A percentile compares a stretch with the other conserved stretches of the same genome.
phyloP scores from a whole-genome alignment of 768 basidiomycete genomes.

The Xerocomellus dryophilus region DNA sequence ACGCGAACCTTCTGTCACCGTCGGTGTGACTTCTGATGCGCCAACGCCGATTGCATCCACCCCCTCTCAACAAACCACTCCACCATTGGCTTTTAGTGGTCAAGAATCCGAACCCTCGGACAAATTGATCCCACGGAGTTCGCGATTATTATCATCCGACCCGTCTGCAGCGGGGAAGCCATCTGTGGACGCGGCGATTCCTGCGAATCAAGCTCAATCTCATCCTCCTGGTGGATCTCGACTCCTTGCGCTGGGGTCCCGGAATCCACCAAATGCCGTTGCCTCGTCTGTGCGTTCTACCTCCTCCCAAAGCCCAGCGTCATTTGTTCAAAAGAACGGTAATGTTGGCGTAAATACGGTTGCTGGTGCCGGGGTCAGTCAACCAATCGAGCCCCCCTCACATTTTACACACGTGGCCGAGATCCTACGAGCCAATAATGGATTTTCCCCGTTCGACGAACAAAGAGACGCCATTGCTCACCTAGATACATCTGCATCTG shows the following conservation, averaged over 20 bases:
- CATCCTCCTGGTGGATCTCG: constrained; percentile 42
- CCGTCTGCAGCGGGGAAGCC: constrained; percentile 14
- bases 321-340: constrained; percentile 26
- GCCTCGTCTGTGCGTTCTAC: constrained; percentile 15
- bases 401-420: constrained; percentile 13
- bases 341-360: constrained; percentile 6
- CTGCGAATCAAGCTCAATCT: constrained; percentile 37
- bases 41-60: constrained; percentile 9
- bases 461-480: constrained; percentile 15
- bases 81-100: not conserved
- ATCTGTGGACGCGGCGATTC: constrained; percentile 41
- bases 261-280: constrained; percentile 22
- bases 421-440: constrained; percentile 20
- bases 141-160: constrained; percentile 35
- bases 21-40: constrained; percentile 1
- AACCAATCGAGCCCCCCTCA: constrained; percentile 17
- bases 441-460: constrained; percentile 61
- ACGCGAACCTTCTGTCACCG: not conserved
- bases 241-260: constrained; percentile 39
- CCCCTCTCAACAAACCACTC: constrained; percentile 12
- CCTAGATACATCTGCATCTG: constrained; percentile 13
- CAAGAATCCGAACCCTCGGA: constrained; percentile 22
- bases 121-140: constrained; percentile 26
- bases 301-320: constrained; percentile 23
- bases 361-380: constrained; percentile 7